Conservation (phyloP, 2,329 filamentous ascomycete species). For the Trichoderma breve region DNA sequence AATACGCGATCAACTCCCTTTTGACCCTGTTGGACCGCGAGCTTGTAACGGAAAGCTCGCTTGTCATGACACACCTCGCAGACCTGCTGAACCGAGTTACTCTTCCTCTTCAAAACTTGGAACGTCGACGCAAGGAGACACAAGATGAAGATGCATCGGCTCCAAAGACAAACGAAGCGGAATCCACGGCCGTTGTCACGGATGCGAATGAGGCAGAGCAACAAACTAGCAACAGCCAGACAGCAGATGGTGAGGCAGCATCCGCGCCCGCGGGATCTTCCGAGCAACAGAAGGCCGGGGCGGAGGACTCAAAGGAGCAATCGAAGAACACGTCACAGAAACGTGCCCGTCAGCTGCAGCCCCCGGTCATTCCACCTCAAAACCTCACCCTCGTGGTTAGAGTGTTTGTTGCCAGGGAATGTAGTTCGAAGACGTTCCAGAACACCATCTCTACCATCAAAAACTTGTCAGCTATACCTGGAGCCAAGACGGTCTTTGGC, state of each 20-base stretch:
- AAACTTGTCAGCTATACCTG: constrained; percentile 89
- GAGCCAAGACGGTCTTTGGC: constrained; percentile 87
- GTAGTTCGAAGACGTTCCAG: constrained; percentile 95
- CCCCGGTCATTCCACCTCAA: constrained; percentile 81
- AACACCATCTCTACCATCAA: constrained; percentile 99
- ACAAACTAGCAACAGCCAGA: constrained; percentile 28
- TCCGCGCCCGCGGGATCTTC: constrained; percentile 30
- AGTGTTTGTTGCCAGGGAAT: constrained; percentile 93
- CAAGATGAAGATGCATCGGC: constrained; percentile 44
- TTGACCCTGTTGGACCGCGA: constrained; percentile 87
- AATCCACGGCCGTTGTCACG: constrained; percentile 32
- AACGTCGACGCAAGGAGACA: constrained; percentile 78
- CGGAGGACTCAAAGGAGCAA: constrained; percentile 30
- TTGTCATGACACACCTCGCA: constrained; percentile 91
- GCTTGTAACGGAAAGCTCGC: constrained; percentile 93
- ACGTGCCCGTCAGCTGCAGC: constrained; percentile 62
- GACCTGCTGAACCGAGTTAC: constrained; percentile 86
- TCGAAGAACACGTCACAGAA: constrained; percentile 45
- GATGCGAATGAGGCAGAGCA: constrained; percentile 32
- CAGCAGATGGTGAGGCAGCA: constrained; percentile 22
- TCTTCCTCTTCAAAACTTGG: constrained; percentile 74
- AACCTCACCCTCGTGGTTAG: constrained; percentile 94
- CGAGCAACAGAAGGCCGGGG: constrained; percentile 27
- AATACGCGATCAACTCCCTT: constrained; percentile 89
- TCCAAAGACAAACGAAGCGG: constrained; percentile 41